Percentiles rank a stretch among this genome's conserved stretches.
These are phyloP conservation scores for Kwoniella shivajii DNA, from an alignment of 1,284 basidiomycete species.

Conservation along the genomic window DNA sequence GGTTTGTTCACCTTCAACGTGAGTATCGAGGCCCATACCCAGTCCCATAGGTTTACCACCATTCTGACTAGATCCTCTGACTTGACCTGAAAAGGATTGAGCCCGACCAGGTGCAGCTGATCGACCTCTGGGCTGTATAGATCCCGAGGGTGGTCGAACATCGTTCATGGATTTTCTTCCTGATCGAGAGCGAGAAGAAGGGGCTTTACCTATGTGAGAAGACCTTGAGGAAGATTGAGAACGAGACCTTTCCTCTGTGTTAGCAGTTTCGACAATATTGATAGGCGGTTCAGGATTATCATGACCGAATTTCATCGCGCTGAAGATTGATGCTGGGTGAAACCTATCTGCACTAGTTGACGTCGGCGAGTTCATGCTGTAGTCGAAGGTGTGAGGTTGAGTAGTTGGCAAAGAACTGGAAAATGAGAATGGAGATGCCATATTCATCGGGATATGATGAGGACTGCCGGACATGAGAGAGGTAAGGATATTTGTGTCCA, in stretches of 20 bases:
- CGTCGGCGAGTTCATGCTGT: conserved; percentile 38
- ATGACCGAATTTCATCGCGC: conserved; percentile 35
- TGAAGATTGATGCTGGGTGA: conserved; percentile 37
- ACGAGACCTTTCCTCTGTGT: conserved; percentile 30
- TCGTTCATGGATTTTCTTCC: conserved; percentile 47
- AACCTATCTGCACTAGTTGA: conserved; percentile 29
- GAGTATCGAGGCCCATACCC: conserved; percentile 33
- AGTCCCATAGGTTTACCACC: conserved; percentile 18
- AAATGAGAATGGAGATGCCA: conserved; percentile 22
- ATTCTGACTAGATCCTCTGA: conserved; percentile 4
- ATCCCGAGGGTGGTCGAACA: conserved; percentile 25
- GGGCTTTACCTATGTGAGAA: conserved; percentile 40
- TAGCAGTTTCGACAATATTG: conserved; percentile 14
- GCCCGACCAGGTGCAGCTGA: conserved; percentile 12
- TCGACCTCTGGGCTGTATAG: conserved; percentile 17
- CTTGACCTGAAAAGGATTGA: conserved; percentile 11
- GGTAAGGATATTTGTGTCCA: conserved; percentile 42
- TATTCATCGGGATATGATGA: conserved; percentile 8
- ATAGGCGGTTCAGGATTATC: conserved; percentile 43
- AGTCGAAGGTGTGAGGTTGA: conserved; percentile 32
- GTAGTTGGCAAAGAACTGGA: conserved; percentile 19
- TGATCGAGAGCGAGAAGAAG: conserved; percentile 27
- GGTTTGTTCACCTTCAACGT: conserved; percentile 30
- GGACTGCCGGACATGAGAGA: conserved; percentile 31
- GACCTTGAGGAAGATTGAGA: conserved; percentile 39